Base-by-base conservation (phyloP, 2,329 filamentous ascomycete species). In the Sphaerostilbella broomeana region DNA sequence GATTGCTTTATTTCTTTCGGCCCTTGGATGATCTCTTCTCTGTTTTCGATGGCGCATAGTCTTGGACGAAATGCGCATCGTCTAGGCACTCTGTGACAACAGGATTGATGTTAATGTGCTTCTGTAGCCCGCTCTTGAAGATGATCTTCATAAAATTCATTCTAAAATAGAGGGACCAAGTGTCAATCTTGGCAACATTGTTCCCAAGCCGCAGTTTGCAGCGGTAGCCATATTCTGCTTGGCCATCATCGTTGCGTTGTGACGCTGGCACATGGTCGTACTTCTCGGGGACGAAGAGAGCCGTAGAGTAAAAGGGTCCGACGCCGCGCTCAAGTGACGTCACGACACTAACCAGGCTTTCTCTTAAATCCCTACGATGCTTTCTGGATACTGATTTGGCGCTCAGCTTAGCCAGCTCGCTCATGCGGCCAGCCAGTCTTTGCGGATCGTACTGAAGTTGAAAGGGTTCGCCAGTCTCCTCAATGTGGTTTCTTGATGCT, bases 271-370 rank as follows among this genome's bases (percentile, higher is more conserved):
- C 66, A 42, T 70, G 61, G 2, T 66, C 64, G 41, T 69, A 67
- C 26, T 57, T 59, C 17, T 60, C 60, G 5, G 60, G 60, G 41
- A 62, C 24, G 52, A 59, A 53, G 49, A 62, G 40, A 2, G 72
- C 69, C 1, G 67, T 72, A 6, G 72, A 74, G 50, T 75, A 77
- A 22, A 65, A 69, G 0, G 73, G 73, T 0, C 73, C 73, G 27
- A 71, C 70, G 27, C 71, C 68, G 3, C 65, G 64, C 51, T 76
- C 72, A 2, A 77, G 61, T 2, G 72, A 76, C 0, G 70, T 75
- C 29, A 73, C 62, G 32, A 76, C 69, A 50, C 71, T 75, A 30
- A 59, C 57, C 24, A 77, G 68, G 15, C 60, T 66, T 19, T 67
- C 61, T 22, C 72, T 68, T 13, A 75, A 56, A 20, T 68, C 63